Evolutionary conservation across 2,329 filamentous ascomycete genomes (phyloP).

Genomic region (Elsinoe perseae): DNA sequence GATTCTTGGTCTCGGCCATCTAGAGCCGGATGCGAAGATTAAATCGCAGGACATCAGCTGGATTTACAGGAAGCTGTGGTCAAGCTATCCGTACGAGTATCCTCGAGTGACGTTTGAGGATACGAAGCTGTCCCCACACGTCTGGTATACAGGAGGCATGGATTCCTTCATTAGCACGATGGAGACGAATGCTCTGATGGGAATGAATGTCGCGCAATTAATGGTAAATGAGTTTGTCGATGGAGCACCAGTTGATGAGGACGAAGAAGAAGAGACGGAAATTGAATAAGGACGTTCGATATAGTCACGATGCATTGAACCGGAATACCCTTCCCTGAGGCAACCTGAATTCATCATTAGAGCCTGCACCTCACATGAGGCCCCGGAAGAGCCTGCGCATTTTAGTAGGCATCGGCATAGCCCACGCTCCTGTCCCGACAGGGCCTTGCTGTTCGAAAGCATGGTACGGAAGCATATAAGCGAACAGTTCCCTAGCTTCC

Average conservation of each 20-base stretch:
- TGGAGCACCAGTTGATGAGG: background rate
- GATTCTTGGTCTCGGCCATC: conserved; percentile 39
- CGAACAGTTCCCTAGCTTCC: background rate
- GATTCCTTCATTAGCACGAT: conserved; percentile 95
- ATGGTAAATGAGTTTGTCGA: conserved; percentile 53
- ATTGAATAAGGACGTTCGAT: too few species aligned
- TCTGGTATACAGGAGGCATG: conserved; percentile 65
- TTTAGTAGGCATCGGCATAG: too few species aligned
- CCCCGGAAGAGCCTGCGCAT: too few species aligned
- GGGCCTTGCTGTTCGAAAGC: too few species aligned
- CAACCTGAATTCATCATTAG: too few species aligned
- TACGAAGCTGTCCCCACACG: conserved; percentile 54
- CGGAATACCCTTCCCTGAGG: too few species aligned
- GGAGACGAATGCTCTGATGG: conserved; percentile 92
- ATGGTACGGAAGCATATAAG: too few species aligned
- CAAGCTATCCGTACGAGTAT: conserved; percentile 78
- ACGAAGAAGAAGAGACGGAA: background rate
- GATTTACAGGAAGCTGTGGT: conserved; percentile 69
- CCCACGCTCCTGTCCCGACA: too few species aligned
- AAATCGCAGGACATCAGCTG: conserved; percentile 54
- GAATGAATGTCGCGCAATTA: conserved; percentile 70
- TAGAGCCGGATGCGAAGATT: conserved; percentile 26
- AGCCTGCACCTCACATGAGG: too few species aligned
- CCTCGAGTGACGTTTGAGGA: conserved; percentile 85
- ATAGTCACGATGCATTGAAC: too few species aligned